Conservation (phyloP, 108 stramenopile genomes). For the Nitzschia putrida region DNA sequence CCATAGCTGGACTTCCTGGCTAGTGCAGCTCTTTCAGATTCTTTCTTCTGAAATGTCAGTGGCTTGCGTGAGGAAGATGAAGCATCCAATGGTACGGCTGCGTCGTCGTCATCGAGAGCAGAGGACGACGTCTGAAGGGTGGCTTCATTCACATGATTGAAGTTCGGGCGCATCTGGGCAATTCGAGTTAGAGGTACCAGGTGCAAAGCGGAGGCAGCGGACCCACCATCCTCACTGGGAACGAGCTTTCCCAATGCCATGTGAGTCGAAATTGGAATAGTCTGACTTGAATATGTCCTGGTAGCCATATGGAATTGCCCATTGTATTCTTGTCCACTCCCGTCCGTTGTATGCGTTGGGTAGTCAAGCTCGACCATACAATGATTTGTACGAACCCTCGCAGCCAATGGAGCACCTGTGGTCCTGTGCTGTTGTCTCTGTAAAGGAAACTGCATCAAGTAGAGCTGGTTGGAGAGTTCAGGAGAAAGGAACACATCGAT, state of each 20-base stretch:
- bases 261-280: slow-evolving; percentile 73
- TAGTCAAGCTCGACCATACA: slow-evolving; percentile 69
- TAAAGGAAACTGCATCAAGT: slow-evolving; percentile 81
- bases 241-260: slow-evolving; percentile 80
- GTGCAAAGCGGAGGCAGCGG: slow-evolving; percentile 40
- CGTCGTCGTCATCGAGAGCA: slow-evolving; percentile 39
- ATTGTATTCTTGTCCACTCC: slow-evolving; percentile 18
- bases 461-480: slow-evolving; percentile 51
- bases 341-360: slow-evolving; percentile 17
- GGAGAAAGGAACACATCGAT: slow-evolving; percentile 86
- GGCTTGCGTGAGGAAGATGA: slow-evolving; percentile 43
- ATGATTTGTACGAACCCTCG: slow-evolving; percentile 66
- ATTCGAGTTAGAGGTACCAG: slow-evolving; percentile 63
- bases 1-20: slow-evolving; percentile 79
- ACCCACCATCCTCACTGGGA: slow-evolving; percentile 1
- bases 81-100: background rate
- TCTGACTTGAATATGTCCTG: slow-evolving; percentile 66
- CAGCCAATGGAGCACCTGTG: slow-evolving; percentile 48
- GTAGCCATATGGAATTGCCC: slow-evolving; percentile 44
- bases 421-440: slow-evolving; percentile 37
- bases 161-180: slow-evolving; percentile 72
- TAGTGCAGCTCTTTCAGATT: slow-evolving; percentile 73
- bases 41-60: slow-evolving; percentile 80
- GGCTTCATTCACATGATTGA: slow-evolving; percentile 62
- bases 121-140: slow-evolving; percentile 49